Evolutionary conservation across 2,329 filamentous ascomycete genomes (phyloP).

Genomic region (Penicillium janthinellum): DNA sequence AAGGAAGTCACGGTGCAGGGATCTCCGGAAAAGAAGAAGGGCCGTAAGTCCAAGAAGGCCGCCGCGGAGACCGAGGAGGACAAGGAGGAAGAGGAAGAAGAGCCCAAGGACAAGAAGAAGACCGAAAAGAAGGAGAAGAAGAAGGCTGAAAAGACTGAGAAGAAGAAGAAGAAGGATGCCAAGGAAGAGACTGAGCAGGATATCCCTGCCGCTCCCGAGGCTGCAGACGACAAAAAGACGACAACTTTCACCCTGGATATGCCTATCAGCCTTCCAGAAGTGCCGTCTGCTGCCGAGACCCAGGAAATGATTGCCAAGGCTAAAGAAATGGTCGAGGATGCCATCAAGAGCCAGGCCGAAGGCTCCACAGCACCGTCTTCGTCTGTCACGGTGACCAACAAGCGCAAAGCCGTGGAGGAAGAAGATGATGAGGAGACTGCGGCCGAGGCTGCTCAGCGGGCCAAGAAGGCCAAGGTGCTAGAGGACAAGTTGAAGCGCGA

Average conservation of each 20-base stretch:
- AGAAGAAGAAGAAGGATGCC: slow-evolving; percentile 25
- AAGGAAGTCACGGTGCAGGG: slow-evolving; percentile 23
- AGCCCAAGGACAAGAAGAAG: slow-evolving; percentile 57
- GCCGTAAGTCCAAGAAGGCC: slow-evolving; percentile 27
- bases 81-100: slow-evolving; percentile 26
- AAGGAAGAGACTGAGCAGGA: slow-evolving; percentile 57
- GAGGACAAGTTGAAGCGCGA: slow-evolving; percentile 82
- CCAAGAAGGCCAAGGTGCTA: slow-evolving; percentile 70
- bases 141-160: slow-evolving; percentile 30
- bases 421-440: slow-evolving; percentile 47
- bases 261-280: slow-evolving; percentile 65
- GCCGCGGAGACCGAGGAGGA: slow-evolving; percentile 15
- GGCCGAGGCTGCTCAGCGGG: slow-evolving; percentile 48
- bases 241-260: slow-evolving; percentile 77
- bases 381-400: slow-evolving; percentile 51
- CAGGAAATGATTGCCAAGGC: slow-evolving; percentile 83
- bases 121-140: slow-evolving; percentile 51
- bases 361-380: slow-evolving; percentile 35
- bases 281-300: slow-evolving; percentile 75
- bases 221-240: slow-evolving; percentile 60
- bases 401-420: slow-evolving; percentile 73
- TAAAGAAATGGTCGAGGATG: slow-evolving; percentile 81
- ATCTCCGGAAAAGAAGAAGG: slow-evolving; percentile 27
- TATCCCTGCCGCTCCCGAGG: slow-evolving; percentile 62
- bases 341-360: slow-evolving; percentile 52